A percentile compares a stretch with the other conserved stretches of the same genome.
phyloP scores from a whole-genome alignment of 768 basidiomycete genomes.

The Lactarius sanguifluus region DNA sequence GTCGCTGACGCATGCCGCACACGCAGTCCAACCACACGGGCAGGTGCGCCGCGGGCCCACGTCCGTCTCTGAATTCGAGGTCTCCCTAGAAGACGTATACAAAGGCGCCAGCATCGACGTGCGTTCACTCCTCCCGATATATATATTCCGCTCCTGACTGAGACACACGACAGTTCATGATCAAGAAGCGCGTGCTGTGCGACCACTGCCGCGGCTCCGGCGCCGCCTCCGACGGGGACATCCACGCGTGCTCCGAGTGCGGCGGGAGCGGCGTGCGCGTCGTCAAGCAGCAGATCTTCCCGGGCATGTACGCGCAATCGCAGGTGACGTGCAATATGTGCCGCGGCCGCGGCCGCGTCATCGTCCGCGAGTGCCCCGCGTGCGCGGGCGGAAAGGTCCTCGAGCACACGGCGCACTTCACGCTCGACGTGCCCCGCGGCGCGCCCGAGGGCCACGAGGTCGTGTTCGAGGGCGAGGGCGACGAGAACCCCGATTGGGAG shows the following conservation, averaged over 20 bases:
- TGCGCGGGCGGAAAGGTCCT: slow-evolving; percentile 82
- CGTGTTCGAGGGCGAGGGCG: slow-evolving; percentile 93
- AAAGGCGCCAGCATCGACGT: slow-evolving; percentile 84
- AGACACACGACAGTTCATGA: slow-evolving; percentile 65
- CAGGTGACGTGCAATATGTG: slow-evolving; percentile 85
- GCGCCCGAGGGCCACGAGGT: slow-evolving; percentile 94
- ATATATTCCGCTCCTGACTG: neutral
- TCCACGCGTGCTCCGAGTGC: slow-evolving; percentile 84
- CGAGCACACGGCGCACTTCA: slow-evolving; percentile 77
- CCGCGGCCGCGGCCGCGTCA: slow-evolving; percentile 76
- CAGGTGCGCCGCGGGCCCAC: slow-evolving; percentile 75
- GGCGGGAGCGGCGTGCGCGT: slow-evolving; percentile 83
- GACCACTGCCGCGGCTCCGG: slow-evolving; percentile 97
- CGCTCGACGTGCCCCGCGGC: slow-evolving; percentile 81
- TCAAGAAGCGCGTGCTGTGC: slow-evolving; percentile 90
- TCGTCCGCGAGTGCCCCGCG: slow-evolving; percentile 76
- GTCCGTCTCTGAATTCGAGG: slow-evolving; percentile 79
- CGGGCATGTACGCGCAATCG: slow-evolving; percentile 92
- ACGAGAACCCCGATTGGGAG: slow-evolving; percentile 95
- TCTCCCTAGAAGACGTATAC: slow-evolving; percentile 86
- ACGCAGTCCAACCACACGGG: slow-evolving; percentile 48
- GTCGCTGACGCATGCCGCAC: neutral
- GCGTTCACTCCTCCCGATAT: slow-evolving; percentile 35
- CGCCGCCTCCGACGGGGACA: slow-evolving; percentile 84
- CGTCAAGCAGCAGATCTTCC: slow-evolving; percentile 92